phyloP scores from a whole-genome alignment of 2,329 filamentous ascomycete species.

The Fusarium nygamai region DNA sequence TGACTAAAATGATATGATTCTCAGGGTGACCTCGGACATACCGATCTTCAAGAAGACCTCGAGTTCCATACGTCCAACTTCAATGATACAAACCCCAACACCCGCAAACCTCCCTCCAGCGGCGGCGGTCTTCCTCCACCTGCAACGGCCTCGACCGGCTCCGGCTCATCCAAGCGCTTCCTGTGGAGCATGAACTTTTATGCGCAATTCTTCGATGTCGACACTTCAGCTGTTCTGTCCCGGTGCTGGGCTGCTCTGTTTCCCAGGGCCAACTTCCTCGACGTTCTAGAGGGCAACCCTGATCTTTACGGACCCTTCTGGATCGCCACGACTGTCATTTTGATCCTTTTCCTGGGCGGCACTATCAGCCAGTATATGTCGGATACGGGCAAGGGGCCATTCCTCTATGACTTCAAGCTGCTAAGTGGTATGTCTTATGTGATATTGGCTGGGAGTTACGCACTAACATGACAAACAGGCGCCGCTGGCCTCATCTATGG shows the following conservation, averaged over 20 bases:
- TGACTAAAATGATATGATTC: slow-evolving; percentile 22
- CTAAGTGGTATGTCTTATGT: slow-evolving; percentile 72
- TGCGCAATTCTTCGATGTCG: slow-evolving; percentile 98
- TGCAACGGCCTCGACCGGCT: slow-evolving; percentile 58
- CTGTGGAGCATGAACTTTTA: slow-evolving; percentile 96
- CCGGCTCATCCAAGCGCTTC: slow-evolving; percentile 76
- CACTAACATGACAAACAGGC: slow-evolving; percentile 55
- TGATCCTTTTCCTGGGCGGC: slow-evolving; percentile 94
- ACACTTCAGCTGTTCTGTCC: slow-evolving; percentile 87
- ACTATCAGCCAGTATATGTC: slow-evolving; percentile 93
- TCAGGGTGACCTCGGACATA: slow-evolving; percentile 96
- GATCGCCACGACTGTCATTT: slow-evolving; percentile 97
- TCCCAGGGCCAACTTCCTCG: slow-evolving; percentile 93
- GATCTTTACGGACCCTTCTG: slow-evolving; percentile 98
- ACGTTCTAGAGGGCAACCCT: slow-evolving; percentile 95
- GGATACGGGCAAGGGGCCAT: slow-evolving; percentile 72
- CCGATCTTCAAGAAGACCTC: slow-evolving; percentile 97
- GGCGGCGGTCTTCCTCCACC: slow-evolving; percentile 66
- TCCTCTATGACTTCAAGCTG: slow-evolving; percentile 91
- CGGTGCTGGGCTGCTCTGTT: slow-evolving; percentile 91
- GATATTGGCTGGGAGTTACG: neutral
- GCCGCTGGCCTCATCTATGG: slow-evolving; percentile 95
- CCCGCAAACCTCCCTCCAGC: slow-evolving; percentile 57
- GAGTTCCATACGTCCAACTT: slow-evolving; percentile 98
- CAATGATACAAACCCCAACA: slow-evolving; percentile 64